Percentiles rank a stretch among this genome's conserved stretches.
Evolutionary conservation across 2,329 filamentous ascomycete genomes (phyloP).

Genomic region (Lachnellula arida): DNA sequence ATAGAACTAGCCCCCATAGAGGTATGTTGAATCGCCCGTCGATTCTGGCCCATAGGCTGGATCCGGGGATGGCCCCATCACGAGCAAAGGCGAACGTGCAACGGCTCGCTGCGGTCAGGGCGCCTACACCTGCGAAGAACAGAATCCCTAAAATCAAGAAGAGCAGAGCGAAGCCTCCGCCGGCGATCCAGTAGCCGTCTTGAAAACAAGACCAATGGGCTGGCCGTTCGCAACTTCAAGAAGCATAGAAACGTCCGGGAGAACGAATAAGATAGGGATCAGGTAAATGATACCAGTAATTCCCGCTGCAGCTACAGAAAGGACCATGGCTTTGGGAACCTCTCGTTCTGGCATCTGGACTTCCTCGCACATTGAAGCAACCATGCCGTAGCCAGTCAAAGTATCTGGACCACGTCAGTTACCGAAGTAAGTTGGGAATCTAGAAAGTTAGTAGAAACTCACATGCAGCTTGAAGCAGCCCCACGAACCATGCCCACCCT

Average conservation of each 20-base stretch:
- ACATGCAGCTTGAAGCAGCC: constrained; percentile 56
- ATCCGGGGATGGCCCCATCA: constrained; percentile 69
- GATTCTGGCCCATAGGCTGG: constrained; percentile 60
- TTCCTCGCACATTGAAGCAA: constrained; percentile 68
- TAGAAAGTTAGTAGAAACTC: too few species aligned
- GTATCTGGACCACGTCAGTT: constrained; percentile 41
- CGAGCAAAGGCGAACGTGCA: constrained; percentile 74
- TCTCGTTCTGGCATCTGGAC: constrained; percentile 64
- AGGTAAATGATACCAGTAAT: constrained; percentile 64
- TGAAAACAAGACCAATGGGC: constrained; percentile 72
- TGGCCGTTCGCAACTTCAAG: constrained; percentile 66
- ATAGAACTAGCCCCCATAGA: constrained; percentile 63
- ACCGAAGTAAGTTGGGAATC: not conserved
- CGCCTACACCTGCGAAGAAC: constrained; percentile 71
- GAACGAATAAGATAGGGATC: constrained; percentile 70
- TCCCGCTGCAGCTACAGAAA: constrained; percentile 63
- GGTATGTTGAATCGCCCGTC: constrained; percentile 64
- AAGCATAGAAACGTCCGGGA: constrained; percentile 61
- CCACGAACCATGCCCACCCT: constrained; percentile 70
- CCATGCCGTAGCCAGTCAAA: constrained; percentile 64
- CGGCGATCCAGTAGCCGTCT: constrained; percentile 56
- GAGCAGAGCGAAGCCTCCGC: constrained; percentile 69
- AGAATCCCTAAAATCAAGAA: constrained; percentile 73
- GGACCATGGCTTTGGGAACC: constrained; percentile 66
- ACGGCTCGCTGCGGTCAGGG: constrained; percentile 67